Conservation (phyloP, 2,329 filamentous ascomycete genomes). For the Phyllachora maydis region DNA sequence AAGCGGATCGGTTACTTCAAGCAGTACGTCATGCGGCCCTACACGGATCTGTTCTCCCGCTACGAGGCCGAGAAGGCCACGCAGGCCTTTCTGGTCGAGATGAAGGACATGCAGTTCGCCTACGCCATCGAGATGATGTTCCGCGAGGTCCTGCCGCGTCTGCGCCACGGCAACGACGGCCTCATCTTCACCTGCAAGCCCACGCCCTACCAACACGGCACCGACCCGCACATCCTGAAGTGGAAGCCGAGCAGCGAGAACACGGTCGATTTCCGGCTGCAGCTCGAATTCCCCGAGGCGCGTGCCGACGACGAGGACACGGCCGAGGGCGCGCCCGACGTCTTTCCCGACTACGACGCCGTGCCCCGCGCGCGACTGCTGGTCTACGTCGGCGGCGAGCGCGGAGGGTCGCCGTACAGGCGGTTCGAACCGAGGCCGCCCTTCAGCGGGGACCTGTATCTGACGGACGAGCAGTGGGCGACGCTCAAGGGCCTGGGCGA, state of each 20-base stretch:
- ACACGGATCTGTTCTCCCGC: slow-evolving; percentile 37
- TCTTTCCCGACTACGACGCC: slow-evolving; percentile 60
- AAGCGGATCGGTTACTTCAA: slow-evolving; percentile 79
- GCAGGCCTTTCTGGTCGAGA: slow-evolving; percentile 62
- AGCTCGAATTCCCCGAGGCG: slow-evolving; percentile 53
- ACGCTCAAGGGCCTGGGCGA: slow-evolving; percentile 50
- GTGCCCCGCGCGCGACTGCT: slow-evolving; percentile 55
- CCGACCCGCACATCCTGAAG: slow-evolving; percentile 84
- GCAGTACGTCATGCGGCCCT: slow-evolving; percentile 53
- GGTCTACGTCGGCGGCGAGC: slow-evolving; percentile 41
- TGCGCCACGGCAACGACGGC: slow-evolving; percentile 88
- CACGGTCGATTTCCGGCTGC: slow-evolving; percentile 77
- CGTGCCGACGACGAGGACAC: slow-evolving; percentile 48
- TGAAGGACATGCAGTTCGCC: slow-evolving; percentile 75
- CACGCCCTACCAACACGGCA: slow-evolving; percentile 73
- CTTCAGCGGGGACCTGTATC: too few relatives aligned
- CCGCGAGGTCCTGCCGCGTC: slow-evolving; percentile 57
- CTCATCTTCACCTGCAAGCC: slow-evolving; percentile 93
- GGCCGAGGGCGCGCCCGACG: slow-evolving; percentile 39
- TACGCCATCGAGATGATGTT: slow-evolving; percentile 93
- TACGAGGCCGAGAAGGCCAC: slow-evolving; percentile 49
- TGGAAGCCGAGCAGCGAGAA: slow-evolving; percentile 97
- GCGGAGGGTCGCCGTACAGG: slow-evolving; percentile 31
- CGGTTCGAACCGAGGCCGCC: slow-evolving; percentile 36
- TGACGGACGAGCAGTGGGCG: slow-evolving; percentile 51